Percentiles rank a stretch among this genome's conserved stretches.
Conservation (phyloP, 2,329 filamentous ascomycete genomes). For the Aspergillus awamori region DNA sequence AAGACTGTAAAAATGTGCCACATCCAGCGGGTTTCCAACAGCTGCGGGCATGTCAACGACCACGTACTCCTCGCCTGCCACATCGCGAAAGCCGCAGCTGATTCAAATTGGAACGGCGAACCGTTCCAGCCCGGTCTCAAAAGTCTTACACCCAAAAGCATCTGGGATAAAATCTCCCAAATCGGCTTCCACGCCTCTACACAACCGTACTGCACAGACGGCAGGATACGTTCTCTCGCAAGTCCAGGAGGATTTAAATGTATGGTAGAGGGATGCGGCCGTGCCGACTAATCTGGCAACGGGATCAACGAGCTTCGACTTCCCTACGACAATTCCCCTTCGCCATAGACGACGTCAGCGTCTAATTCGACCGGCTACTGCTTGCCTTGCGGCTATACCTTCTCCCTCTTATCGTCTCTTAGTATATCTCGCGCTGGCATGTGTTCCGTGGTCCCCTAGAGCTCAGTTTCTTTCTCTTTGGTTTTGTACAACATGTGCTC, state of each 20-base stretch:
- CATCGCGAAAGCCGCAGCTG: constrained; percentile 15
- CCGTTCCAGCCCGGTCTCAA: not conserved
- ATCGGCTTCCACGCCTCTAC: constrained; percentile 21
- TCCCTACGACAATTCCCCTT: too few species aligned
- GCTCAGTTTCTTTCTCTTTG: constrained; percentile 5
- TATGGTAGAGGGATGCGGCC: constrained; percentile 24
- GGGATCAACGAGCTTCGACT: not conserved
- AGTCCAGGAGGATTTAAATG: constrained; percentile 22
- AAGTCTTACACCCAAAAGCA: not conserved
- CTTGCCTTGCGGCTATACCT: too few species aligned
- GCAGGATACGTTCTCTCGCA: constrained; percentile 1
- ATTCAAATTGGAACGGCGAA: not conserved
- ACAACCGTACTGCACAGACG: constrained; percentile 22
- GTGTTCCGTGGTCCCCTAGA: not conserved
- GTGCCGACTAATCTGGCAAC: constrained; percentile 9
- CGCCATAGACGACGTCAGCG: too few species aligned
- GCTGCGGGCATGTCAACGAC: constrained; percentile 28
- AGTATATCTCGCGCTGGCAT: too few species aligned
- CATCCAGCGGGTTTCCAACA: constrained; percentile 26
- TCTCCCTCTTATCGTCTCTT: too few species aligned
- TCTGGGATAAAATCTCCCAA: constrained; percentile 9
- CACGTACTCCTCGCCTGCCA: constrained; percentile 25
- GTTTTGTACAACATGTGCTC: not conserved
- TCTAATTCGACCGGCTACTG: too few species aligned
- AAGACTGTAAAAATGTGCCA: constrained; percentile 21